Base-by-base conservation (phyloP, 139 green algal species). In the Chlorella ohadii region DNA sequence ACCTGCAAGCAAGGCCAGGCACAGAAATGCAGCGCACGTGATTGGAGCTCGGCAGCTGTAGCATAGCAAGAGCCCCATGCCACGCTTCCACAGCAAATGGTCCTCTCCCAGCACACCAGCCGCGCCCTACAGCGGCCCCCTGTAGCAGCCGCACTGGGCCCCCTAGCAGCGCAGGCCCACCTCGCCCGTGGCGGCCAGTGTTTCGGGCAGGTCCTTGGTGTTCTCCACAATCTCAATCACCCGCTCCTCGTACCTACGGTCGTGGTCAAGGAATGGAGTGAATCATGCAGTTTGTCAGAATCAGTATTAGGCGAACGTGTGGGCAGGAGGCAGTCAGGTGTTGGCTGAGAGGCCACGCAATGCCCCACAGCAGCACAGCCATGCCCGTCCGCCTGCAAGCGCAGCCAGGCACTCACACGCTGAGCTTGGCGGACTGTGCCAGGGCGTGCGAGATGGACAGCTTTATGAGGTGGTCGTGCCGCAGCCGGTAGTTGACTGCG, bases 161-260 rank as follows among this genome's bases (percentile, higher is more conserved):
- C 3, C 68, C 31, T 1, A 31, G 33, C 17, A 22, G 7, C 3
- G 16, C 44, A 7, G 31, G 55, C 65, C 4, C 71, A 86, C 82
- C 63, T 61, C 31, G 16, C 87, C 87, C 59, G 63, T 82, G 19
- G 72, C 73, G 2, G 91, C 91, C 65, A 94, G 79, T 64, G 80
- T 86, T 51, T 92, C 89, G 33, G 91, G 91, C 75, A 94, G 79
- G 71, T 93, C 91, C 66, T 90, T 87, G 12, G 94, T 96, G 80
- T 87, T 86, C 79, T 93, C 87, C 77, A 98, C 94, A 74, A 98
- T 92, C 74, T 90, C 88, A 39, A 93, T 70, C 68, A 97, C 94
- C 3, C 94, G 90, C 77, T 93, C 89, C 89, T 98, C 94, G 78
- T 96, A 96, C 12, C 51, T 59, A 13, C 15, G 51, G 51, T 16